Evolutionary conservation across 257 asterid genomes (phyloP).

Genomic region (Forsythia viridissima): DNA sequence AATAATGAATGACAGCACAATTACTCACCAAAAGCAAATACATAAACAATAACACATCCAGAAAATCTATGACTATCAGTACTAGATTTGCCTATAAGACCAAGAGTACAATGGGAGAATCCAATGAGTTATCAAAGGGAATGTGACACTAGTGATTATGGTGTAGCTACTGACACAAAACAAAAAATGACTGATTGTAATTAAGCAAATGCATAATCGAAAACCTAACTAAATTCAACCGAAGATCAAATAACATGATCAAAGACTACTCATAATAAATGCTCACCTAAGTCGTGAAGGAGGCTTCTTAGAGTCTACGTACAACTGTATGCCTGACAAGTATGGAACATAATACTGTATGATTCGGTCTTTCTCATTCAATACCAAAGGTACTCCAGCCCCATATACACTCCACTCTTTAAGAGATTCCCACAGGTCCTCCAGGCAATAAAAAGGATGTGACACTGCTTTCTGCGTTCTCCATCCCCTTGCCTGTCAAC

Average conservation of each 20-base stretch:
- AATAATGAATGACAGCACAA: neutral
- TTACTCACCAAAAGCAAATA: neutral
- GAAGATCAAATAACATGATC: neutral
- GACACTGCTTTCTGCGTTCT: slow-evolving; percentile 35
- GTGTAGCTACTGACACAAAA: neutral
- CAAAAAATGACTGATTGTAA: neutral
- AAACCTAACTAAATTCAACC: slow-evolving; percentile 3
- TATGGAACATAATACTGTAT: slow-evolving; percentile 74
- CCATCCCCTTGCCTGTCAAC: slow-evolving; percentile 40
- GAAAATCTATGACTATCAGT: neutral
- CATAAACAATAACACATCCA: neutral
- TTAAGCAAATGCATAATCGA: slow-evolving; percentile 11
- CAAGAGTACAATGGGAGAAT: neutral
- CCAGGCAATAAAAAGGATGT: slow-evolving; percentile 50
- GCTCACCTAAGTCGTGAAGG: slow-evolving; percentile 47
- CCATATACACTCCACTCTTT: slow-evolving; percentile 74
- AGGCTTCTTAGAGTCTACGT: slow-evolving; percentile 47
- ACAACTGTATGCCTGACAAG: slow-evolving; percentile 82
- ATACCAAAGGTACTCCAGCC: slow-evolving; percentile 61
- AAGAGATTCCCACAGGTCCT: slow-evolving; percentile 71
- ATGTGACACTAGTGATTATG: neutral
- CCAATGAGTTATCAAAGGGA: neutral
- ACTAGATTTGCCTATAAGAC: neutral
- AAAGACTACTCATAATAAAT: neutral
- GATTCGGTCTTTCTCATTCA: slow-evolving; percentile 49